Percentiles rank a stretch among this genome's conserved stretches.
phyloP scores from a whole-genome alignment of 306 rosid genomes.

The Ormosia emarginata region DNA sequence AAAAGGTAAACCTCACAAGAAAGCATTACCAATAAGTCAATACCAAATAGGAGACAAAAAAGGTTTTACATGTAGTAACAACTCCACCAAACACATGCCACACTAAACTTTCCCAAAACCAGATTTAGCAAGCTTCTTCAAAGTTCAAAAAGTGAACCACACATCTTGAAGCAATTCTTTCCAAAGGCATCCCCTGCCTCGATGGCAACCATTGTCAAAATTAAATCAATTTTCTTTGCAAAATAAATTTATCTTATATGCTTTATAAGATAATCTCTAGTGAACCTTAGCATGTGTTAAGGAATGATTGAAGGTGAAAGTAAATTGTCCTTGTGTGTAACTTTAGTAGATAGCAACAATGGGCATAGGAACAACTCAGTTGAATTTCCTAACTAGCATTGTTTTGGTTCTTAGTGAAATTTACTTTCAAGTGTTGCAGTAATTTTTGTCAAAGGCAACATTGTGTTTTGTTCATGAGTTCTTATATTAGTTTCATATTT shows the following conservation, averaged over 20 bases:
- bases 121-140: neutral
- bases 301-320: neutral
- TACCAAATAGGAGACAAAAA: neutral
- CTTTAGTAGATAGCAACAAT: too few relatives aligned
- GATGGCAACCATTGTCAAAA: too few relatives aligned
- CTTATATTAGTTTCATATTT: too few relatives aligned
- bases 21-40: neutral
- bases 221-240: too few relatives aligned
- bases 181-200: neutral
- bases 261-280: neutral
- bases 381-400: too few relatives aligned
- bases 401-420: too few relatives aligned
- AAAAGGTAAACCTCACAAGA: neutral
- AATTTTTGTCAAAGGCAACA: too few relatives aligned
- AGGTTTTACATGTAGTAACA: neutral
- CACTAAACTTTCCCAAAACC: neutral
- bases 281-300: neutral
- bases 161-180: neutral
- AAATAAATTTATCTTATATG: neutral
- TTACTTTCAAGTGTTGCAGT: too few relatives aligned
- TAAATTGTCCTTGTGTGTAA: neutral
- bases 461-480: too few relatives aligned
- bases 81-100: neutral
- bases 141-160: neutral
- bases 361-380: too few relatives aligned